Percentiles rank a stretch among this genome's conserved stretches.
Conservation (phyloP, 139 green algal species). For the Coelastrella sp. region DNA sequence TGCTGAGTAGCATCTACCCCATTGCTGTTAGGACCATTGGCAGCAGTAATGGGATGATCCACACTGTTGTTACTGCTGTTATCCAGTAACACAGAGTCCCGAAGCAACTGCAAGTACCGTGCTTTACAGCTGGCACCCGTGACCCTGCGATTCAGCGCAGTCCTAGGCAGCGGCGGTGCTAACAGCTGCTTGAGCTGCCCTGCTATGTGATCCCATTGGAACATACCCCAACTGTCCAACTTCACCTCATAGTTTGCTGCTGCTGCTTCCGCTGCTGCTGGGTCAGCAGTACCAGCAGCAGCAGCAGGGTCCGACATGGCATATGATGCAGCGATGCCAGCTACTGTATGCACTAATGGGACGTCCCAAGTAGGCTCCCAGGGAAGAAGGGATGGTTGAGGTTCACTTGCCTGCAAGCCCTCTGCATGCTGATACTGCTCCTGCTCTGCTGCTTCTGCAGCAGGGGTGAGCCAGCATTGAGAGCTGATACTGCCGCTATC, state of each 20-base stretch:
- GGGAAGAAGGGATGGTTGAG: not conserved
- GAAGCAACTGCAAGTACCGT: constrained; percentile 16
- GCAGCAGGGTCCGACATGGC: not conserved
- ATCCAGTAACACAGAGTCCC: constrained; percentile 4
- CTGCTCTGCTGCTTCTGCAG: not conserved
- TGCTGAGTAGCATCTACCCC: not conserved
- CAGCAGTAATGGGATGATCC: not conserved
- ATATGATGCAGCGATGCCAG: not conserved
- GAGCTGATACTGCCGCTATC: constrained; percentile 11
- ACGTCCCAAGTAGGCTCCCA: constrained; percentile 43
- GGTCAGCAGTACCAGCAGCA: not conserved
- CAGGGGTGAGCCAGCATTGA: constrained; percentile 39
- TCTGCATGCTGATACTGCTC: not conserved
- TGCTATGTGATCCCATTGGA: not conserved
- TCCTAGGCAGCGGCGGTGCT: not conserved
- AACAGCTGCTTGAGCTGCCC: constrained; percentile 16
- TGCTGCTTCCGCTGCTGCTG: constrained; percentile 25
- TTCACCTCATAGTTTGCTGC: not conserved
- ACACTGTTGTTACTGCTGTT: constrained; percentile 5
- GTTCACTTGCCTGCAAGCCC: too few species aligned
- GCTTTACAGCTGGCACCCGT: not conserved
- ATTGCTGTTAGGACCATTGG: not conserved
- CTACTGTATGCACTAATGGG: not conserved
- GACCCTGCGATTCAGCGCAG: not conserved
- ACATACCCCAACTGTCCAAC: not conserved